phyloP scores from a whole-genome alignment of 495 filamentous ascomycete genomes.

The Neurospora sp. region DNA sequence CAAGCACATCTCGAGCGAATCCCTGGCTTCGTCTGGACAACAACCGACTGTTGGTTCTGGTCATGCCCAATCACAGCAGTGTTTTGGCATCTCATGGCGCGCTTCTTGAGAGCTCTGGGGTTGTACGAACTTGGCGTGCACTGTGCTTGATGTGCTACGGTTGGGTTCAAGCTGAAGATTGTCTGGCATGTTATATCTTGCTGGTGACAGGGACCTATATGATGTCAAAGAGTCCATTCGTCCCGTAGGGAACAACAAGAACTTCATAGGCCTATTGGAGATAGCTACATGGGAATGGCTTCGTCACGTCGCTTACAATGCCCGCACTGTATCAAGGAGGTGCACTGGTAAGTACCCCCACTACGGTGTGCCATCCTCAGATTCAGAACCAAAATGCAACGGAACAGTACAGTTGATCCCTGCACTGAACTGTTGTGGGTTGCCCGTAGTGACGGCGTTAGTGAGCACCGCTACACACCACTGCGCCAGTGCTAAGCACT shows the following conservation, averaged over 20 bases:
- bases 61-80: neutral
- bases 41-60: neutral
- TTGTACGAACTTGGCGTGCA: neutral
- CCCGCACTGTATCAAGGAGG: neutral
- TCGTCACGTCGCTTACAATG: neutral
- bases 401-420: neutral
- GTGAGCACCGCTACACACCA: neutral
- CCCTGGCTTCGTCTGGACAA: neutral
- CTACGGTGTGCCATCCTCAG: neutral
- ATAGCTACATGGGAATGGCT: neutral
- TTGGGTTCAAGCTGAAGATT: neutral
- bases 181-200: neutral
- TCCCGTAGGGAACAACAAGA: too few species aligned
- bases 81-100: neutral
- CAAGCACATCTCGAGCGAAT: neutral
- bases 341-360: neutral
- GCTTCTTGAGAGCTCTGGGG: neutral
- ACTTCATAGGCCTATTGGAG: too few species aligned
- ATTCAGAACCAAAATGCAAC: too few species aligned
- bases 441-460: neutral
- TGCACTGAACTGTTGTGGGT: neutral
- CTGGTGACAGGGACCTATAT: too few species aligned
- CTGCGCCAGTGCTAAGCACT: neutral
- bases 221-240: too few species aligned
- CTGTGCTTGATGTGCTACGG: neutral